Evolutionary conservation across 108 stramenopile genomes (phyloP).

Genomic region (Discostella pseudostelligera): DNA sequence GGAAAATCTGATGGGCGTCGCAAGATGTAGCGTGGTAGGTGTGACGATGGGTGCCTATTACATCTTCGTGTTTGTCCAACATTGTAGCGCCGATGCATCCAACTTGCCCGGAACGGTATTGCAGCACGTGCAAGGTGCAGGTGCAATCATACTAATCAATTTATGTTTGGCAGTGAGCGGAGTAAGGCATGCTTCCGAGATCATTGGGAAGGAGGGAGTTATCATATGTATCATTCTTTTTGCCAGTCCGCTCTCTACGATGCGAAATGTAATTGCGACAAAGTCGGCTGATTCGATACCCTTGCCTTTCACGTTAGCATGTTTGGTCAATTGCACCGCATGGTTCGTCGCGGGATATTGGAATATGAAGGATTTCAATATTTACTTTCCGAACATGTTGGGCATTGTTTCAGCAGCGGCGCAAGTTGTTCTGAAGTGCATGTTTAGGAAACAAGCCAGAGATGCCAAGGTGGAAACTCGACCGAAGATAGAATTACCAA

Average conservation of each 20-base stretch:
- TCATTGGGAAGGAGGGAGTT: conserved; percentile 43
- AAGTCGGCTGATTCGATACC: conserved; percentile 76
- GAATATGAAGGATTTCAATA: conserved; percentile 72
- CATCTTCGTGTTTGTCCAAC: conserved; percentile 16
- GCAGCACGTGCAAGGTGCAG: conserved; percentile 26
- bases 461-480: not conserved
- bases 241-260: conserved; percentile 66
- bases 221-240: conserved; percentile 66
- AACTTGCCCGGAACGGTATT: conserved; percentile 29
- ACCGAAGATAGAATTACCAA: not conserved
- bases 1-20: conserved; percentile 19
- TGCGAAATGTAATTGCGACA: conserved; percentile 61
- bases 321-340: conserved; percentile 62
- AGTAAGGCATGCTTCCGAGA: conserved; percentile 25
- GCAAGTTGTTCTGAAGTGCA: conserved; percentile 53
- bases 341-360: conserved; percentile 70
- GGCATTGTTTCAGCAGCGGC: conserved; percentile 64
- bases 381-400: conserved; percentile 74
- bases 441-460: not conserved
- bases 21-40: conserved; percentile 23
- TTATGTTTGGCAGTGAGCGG: conserved; percentile 10
- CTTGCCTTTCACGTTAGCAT: conserved; percentile 81
- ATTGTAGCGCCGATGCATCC: conserved; percentile 14
- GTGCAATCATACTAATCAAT: conserved; percentile 23
- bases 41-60: conserved; percentile 29